Evolutionary conservation across 2,329 filamentous ascomycete genomes (phyloP).

Genomic region (Colletotrichum gloeosporioides): DNA sequence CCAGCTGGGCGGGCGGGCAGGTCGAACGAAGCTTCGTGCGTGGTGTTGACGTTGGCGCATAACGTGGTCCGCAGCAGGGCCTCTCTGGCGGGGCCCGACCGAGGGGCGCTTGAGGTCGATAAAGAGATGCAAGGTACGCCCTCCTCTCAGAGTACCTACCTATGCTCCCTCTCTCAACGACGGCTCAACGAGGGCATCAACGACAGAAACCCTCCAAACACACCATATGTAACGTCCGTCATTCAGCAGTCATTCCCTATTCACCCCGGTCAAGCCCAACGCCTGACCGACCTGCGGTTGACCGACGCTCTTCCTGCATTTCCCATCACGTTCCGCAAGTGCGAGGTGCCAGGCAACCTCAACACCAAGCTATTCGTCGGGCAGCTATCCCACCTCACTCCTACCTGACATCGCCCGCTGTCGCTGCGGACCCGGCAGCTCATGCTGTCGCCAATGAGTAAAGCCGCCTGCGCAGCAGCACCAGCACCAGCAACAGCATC

Average conservation of each 20-base stretch:
- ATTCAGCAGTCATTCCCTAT: background rate
- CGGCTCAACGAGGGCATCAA: background rate
- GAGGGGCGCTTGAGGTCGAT: background rate
- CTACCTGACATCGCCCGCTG: background rate
- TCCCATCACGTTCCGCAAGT: background rate
- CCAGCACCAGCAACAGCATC: background rate
- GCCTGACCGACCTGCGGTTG: background rate
- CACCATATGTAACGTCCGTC: background rate
- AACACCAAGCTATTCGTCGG: background rate
- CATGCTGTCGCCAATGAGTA: background rate
- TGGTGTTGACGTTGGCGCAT: constrained; percentile 21
- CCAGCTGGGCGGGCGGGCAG: background rate
- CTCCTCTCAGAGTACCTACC: background rate
- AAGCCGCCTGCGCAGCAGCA: background rate
- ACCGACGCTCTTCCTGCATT: background rate
- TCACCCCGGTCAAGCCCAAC: background rate
- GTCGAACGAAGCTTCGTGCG: background rate
- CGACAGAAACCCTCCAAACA: background rate
- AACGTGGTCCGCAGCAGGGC: background rate
- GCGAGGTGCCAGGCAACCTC: background rate
- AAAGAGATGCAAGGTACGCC: background rate
- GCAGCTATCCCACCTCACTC: background rate
- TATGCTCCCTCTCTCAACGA: too few relatives aligned
- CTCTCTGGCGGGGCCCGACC: background rate
- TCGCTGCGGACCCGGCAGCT: background rate